phyloP scores from a whole-genome alignment of 345 rosid genomes.

The Anastatica hierochuntica region DNA sequence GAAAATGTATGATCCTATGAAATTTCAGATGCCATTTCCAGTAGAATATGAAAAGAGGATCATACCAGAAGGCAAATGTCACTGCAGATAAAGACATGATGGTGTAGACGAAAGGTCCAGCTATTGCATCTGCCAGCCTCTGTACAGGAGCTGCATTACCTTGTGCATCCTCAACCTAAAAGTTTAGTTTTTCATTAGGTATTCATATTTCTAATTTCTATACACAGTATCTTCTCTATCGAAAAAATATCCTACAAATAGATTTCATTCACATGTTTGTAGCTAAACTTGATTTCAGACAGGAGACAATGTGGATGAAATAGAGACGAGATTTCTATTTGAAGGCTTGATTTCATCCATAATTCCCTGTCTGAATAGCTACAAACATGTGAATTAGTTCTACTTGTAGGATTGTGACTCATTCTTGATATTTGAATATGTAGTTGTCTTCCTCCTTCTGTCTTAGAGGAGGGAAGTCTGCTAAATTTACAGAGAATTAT shows the following conservation, averaged over 20 bases:
- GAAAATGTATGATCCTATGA: too few relatives aligned
- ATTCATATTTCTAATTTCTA: background rate
- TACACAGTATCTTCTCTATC: background rate
- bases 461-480: background rate
- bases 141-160: conserved; percentile 93
- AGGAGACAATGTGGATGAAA: background rate
- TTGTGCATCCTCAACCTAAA: conserved; percentile 94
- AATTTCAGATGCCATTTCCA: background rate
- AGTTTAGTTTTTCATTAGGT: background rate
- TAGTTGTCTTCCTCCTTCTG: background rate
- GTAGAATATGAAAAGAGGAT: conserved; percentile 10
- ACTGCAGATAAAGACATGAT: conserved; percentile 75
- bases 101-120: conserved; percentile 89
- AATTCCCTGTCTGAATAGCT: background rate
- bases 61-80: conserved; percentile 89
- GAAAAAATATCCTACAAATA: background rate
- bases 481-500: conserved; percentile 3
- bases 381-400: background rate
- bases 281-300: background rate
- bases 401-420: background rate
- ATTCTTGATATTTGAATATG: conserved; percentile 1
- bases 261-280: background rate
- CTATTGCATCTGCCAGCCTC: conserved; percentile 88
- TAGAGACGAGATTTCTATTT: too few relatives aligned
- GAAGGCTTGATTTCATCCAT: too few relatives aligned